A percentile compares a stretch with the other conserved stretches of the same genome.
These are phyloP conservation scores for Toxicodendron radicans DNA, from an alignment of 345 rosid species.

Conservation along the genomic window DNA sequence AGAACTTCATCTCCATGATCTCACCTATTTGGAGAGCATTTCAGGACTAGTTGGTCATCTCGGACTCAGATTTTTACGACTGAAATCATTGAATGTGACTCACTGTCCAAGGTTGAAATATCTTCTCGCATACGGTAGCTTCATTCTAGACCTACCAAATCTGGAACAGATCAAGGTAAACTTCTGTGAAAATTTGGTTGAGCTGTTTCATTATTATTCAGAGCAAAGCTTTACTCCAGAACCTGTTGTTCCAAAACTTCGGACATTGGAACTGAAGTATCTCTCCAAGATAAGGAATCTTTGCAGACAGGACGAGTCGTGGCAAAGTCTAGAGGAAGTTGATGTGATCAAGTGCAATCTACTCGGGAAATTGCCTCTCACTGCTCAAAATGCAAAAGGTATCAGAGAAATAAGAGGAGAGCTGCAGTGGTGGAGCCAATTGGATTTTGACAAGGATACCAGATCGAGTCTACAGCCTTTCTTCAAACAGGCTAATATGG, in stretches of 20 bases:
- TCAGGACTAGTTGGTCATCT: conserved; percentile 30
- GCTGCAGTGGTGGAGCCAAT: conserved; percentile 38
- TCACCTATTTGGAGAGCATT: conserved; percentile 27
- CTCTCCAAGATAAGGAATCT: conserved; percentile 30
- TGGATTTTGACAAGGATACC: conserved; percentile 20
- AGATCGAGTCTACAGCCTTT: conserved; percentile 8
- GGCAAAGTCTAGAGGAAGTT: conserved; percentile 31
- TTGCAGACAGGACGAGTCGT: conserved; percentile 19
- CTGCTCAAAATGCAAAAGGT: conserved; percentile 8
- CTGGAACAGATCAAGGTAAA: conserved; percentile 34
- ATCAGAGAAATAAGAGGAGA: conserved; percentile 35
- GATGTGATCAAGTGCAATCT: conserved; percentile 33
- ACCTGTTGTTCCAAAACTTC: conserved; percentile 31
- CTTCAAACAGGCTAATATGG: conserved; percentile 5
- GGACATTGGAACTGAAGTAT: conserved; percentile 29
- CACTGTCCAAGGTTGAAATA: conserved; percentile 31
- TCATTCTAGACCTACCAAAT: conserved; percentile 31
- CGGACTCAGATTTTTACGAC: conserved; percentile 26
- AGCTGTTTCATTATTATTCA: conserved; percentile 24
- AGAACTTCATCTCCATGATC: conserved; percentile 38
- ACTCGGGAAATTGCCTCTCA: conserved; percentile 30
- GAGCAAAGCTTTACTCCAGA: conserved; percentile 13
- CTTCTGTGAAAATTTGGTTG: conserved; percentile 30
- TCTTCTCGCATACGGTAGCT: conserved; percentile 30
- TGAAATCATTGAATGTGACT: conserved; percentile 33